phyloP scores from a whole-genome alignment of 129 eudicot species.

The Heracleum sosnowskyi region DNA sequence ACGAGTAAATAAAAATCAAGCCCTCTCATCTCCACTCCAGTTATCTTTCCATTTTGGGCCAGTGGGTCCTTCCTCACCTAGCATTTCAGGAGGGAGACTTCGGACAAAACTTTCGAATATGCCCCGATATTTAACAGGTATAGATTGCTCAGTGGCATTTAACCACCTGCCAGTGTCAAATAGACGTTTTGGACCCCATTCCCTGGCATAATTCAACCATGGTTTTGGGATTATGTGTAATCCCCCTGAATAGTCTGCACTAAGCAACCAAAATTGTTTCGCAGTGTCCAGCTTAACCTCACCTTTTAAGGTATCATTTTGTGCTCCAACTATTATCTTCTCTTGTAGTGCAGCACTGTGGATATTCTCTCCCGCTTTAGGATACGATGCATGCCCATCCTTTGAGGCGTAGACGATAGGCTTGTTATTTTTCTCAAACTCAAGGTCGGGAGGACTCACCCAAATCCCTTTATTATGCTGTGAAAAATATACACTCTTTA shows the following conservation, averaged over 20 bases:
- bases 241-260: background rate
- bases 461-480: background rate
- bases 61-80: constrained; percentile 1
- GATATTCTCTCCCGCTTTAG: background rate
- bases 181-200: background rate
- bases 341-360: background rate
- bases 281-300: background rate
- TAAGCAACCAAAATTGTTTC: background rate
- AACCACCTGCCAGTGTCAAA: background rate
- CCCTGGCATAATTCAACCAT: background rate
- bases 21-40: background rate
- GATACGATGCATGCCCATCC: background rate
- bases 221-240: background rate
- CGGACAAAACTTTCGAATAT: background rate
- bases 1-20: background rate
- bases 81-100: background rate
- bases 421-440: background rate
- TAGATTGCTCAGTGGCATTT: background rate
- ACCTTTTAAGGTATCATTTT: background rate
- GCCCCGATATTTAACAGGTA: background rate
- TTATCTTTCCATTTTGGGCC: background rate
- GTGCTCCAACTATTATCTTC: background rate
- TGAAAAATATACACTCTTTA: background rate
- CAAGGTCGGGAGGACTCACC: background rate
- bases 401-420: background rate